phyloP scores from a whole-genome alignment of 2,329 filamentous ascomycete genomes.

The Paramyrothecium sp. region DNA sequence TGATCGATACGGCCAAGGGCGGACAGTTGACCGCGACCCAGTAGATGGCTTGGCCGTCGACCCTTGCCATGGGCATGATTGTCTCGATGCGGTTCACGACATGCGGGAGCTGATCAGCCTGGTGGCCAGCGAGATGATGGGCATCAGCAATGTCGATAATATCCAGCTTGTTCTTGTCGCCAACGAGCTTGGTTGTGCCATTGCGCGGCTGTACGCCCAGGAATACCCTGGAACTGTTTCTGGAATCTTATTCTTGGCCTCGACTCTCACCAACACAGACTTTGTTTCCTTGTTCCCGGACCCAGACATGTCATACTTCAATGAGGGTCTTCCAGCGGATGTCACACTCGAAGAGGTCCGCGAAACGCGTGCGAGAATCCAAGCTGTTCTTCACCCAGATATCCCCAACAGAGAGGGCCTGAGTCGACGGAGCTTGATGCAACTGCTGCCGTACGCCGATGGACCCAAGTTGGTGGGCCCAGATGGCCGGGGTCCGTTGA shows the following conservation, averaged over 20 bases:
- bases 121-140: constrained; percentile 4
- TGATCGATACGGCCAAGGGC: constrained; percentile 58
- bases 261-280: constrained; percentile 56
- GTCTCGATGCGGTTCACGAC: constrained; percentile 29
- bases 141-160: neutral
- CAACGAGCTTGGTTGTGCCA: constrained; percentile 20
- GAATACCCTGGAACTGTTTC: constrained; percentile 41
- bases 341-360: constrained; percentile 11
- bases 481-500: neutral
- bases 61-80: constrained; percentile 44
- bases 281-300: constrained; percentile 55
- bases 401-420: constrained; percentile 16
- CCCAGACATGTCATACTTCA: constrained; percentile 46
- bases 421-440: constrained; percentile 13
- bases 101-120: constrained; percentile 13
- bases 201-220: constrained; percentile 52
- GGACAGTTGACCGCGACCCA: constrained; percentile 40
- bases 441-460: constrained; percentile 13
- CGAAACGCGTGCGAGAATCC: constrained; percentile 3
- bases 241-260: constrained; percentile 53
- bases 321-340: constrained; percentile 20
- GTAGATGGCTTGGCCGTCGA: constrained; percentile 35
- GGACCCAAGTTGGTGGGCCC: constrained; percentile 8
- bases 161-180: constrained; percentile 10
- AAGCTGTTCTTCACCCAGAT: constrained; percentile 16